These are phyloP conservation scores for Coniochaeta sp. DNA, from an alignment of 2,329 filamentous ascomycete species.

Conservation along the genomic window DNA sequence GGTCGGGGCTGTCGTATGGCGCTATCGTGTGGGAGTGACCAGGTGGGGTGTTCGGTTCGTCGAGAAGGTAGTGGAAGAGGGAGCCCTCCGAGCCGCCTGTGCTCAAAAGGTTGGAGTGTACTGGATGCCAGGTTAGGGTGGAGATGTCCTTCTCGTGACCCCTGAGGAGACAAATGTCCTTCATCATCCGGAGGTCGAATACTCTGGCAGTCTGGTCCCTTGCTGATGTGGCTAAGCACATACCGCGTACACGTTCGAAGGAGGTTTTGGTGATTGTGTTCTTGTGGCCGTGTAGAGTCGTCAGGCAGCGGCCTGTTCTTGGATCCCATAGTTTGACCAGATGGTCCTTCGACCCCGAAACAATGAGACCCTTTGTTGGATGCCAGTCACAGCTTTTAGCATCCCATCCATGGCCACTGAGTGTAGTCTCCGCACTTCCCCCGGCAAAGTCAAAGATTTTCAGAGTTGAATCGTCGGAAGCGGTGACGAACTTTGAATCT, in stretches of 20 bases:
- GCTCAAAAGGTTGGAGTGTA: conserved; percentile 81
- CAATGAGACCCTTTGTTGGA: conserved; percentile 84
- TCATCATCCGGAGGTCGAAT: conserved; percentile 97
- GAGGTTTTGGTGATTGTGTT: too few relatives aligned
- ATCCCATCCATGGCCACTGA: conserved; percentile 97
- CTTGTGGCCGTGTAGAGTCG: conserved; percentile 51
- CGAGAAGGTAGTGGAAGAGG: conserved; percentile 88
- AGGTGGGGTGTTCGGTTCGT: conserved; percentile 81
- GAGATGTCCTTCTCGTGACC: conserved; percentile 96
- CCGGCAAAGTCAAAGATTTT: conserved; percentile 96
- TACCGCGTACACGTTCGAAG: conserved; percentile 40
- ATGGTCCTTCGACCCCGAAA: conserved; percentile 96
- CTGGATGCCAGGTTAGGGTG: conserved; percentile 86
- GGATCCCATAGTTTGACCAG: conserved; percentile 98
- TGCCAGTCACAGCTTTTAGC: conserved; percentile 98
- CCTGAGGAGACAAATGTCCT: conserved; percentile 86
- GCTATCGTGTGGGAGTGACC: conserved; percentile 66
- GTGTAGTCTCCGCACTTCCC: conserved; percentile 71
- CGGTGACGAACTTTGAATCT: conserved; percentile 93
- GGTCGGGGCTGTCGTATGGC: conserved; percentile 80
- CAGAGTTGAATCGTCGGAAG: conserved; percentile 85
- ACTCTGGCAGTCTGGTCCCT: conserved; percentile 88
- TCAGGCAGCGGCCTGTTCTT: conserved; percentile 81
- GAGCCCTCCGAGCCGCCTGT: conserved; percentile 88
- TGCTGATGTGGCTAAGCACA: conserved; percentile 84